Evolutionary conservation across 176 grass and related monocot species (phyloP).

Genomic region (Tuctoria greenei): DNA sequence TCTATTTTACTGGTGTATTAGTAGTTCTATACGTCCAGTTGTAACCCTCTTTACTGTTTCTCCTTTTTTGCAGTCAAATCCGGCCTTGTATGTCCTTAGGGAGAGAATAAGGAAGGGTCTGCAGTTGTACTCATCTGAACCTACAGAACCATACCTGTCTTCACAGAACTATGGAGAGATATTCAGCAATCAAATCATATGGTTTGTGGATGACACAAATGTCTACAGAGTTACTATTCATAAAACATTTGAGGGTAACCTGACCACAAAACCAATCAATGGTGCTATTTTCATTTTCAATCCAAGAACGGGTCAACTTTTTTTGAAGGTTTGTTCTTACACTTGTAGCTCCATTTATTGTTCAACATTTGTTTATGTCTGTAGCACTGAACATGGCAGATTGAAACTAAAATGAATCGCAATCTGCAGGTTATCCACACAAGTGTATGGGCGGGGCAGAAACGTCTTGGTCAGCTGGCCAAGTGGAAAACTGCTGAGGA

Average conservation of each 20-base stretch:
- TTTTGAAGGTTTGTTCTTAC: constrained; percentile 67
- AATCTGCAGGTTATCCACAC: constrained; percentile 90
- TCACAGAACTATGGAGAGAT: constrained; percentile 99
- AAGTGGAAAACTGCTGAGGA: constrained; percentile 99
- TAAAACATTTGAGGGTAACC: constrained; percentile 98
- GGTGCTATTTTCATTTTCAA: constrained; percentile 99
- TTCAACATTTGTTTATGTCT: background rate
- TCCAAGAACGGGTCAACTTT: constrained; percentile 93
- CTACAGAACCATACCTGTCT: constrained; percentile 94
- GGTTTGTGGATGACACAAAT: constrained; percentile 99
- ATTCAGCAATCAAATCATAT: constrained; percentile 99
- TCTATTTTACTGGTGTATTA: background rate
- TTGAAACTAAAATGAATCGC: background rate
- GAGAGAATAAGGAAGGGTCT: constrained; percentile 97
- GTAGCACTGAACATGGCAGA: background rate
- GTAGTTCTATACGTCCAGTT: background rate
- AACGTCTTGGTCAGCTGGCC: constrained; percentile 92
- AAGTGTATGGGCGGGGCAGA: constrained; percentile 97
- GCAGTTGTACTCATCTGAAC: constrained; percentile 97
- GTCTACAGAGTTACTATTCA: constrained; percentile 96
- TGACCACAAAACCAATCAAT: constrained; percentile 96
- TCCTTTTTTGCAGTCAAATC: constrained; percentile 78
- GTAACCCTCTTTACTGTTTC: constrained; percentile 19
- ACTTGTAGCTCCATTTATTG: constrained; percentile 10
- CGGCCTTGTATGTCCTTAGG: constrained; percentile 88